Evolutionary conservation across 176 grass and related monocot genomes (phyloP).

Genomic region (Ampelocalamus luodianensis): DNA sequence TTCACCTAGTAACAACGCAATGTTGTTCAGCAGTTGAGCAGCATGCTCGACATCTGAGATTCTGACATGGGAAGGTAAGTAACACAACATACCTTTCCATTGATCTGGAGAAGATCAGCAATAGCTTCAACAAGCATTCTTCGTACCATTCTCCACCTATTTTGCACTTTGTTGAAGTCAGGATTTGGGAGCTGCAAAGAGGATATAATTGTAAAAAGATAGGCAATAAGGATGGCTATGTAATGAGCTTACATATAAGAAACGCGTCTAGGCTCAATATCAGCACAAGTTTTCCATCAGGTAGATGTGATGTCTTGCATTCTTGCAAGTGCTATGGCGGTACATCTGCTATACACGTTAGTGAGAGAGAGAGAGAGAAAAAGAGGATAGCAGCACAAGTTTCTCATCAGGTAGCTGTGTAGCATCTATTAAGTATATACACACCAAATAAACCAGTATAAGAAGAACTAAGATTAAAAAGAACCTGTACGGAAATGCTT

Average conservation of each 20-base stretch:
- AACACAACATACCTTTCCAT: conserved; percentile 69
- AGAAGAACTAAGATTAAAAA: no score
- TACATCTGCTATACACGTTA: background rate
- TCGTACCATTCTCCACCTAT: conserved; percentile 85
- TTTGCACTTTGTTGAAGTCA: conserved; percentile 76
- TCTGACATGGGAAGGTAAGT: background rate
- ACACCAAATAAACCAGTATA: no score
- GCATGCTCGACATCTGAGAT: background rate
- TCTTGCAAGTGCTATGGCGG: background rate
- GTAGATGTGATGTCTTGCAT: no score
- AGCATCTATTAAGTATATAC: conserved; percentile 3
- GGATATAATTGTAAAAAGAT: conserved; percentile 19
- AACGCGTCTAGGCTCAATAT: background rate
- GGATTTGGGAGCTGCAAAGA: conserved; percentile 84
- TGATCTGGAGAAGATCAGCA: conserved; percentile 66
- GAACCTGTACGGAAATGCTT: no score
- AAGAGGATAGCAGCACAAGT: background rate
- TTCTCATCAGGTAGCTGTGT: background rate
- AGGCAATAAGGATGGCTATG: background rate
- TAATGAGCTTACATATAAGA: background rate
- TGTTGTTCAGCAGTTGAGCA: background rate
- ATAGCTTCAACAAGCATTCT: conserved; percentile 84
- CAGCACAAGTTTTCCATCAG: background rate
- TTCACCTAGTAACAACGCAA: background rate
- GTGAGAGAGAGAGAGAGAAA: background rate